Conservation (phyloP, 257 asterid genomes). For the Salvia splendens region DNA sequence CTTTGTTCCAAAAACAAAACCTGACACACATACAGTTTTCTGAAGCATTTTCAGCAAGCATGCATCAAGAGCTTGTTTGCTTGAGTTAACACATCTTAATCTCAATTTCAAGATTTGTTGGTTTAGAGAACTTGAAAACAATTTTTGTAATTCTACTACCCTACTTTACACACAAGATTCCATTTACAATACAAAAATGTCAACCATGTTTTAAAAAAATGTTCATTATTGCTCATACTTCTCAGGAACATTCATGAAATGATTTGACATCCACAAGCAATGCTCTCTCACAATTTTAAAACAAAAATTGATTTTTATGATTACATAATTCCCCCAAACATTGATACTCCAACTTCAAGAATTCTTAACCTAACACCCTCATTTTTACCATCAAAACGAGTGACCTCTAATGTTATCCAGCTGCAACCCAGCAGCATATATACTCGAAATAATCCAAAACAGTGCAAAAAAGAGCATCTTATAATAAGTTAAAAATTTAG, state of each 20-base stretch:
- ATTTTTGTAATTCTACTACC: background rate
- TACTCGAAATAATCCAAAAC: background rate
- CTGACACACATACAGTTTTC: background rate
- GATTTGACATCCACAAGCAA: background rate
- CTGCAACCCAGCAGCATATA: background rate
- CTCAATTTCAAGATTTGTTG: background rate
- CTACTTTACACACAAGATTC: background rate
- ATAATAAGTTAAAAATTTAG: background rate
- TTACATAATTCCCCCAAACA: background rate
- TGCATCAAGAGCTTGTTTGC: background rate
- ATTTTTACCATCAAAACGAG: slow-evolving; percentile 5
- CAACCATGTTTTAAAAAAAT: background rate
- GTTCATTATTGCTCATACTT: no score
- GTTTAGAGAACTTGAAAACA: background rate
- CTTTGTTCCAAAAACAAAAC: background rate
- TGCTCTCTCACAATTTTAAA: background rate
- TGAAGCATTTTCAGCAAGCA: background rate
- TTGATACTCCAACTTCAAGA: background rate
- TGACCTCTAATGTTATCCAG: slow-evolving; percentile 2
- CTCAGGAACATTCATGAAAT: background rate
- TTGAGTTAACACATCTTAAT: background rate
- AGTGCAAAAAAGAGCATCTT: background rate
- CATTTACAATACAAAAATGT: background rate
- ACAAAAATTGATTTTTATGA: background rate
- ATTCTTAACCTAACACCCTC: background rate